Evolutionary conservation across 345 rosid genomes (phyloP).

Genomic region (Citrus trifoliata): DNA sequence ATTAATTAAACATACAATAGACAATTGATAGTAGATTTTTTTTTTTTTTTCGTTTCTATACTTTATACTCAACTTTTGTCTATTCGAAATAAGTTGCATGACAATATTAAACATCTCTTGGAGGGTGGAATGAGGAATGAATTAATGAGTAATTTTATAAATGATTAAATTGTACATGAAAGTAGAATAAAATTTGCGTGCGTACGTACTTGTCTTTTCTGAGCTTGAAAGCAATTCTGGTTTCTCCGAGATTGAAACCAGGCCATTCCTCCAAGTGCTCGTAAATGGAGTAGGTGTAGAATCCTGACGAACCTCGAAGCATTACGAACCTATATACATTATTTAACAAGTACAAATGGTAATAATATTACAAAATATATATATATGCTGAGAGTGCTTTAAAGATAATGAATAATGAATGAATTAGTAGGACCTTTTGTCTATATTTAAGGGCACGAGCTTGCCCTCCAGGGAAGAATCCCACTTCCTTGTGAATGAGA

Average conservation of each 20-base stretch:
- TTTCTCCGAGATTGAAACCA: constrained; percentile 67
- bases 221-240: constrained; percentile 79
- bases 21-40: no score
- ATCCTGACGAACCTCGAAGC: constrained; percentile 75
- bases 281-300: constrained; percentile 80
- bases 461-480: constrained; percentile 39
- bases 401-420: background rate
- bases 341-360: no score
- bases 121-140: no score
- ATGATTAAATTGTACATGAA: no score
- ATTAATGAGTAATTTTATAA: no score
- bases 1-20: no score
- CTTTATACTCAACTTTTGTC: no score
- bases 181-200: background rate
- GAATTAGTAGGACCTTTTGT: constrained; percentile 47
- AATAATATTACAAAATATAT: no score
- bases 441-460: constrained; percentile 57
- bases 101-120: no score
- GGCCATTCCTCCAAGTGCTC: constrained; percentile 84
- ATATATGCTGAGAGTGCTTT: background rate
- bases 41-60: no score
- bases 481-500: constrained; percentile 60
- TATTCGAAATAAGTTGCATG: no score
- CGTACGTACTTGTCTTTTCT: constrained; percentile 67
- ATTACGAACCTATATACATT: constrained; percentile 52